Conservation (phyloP, 2,329 filamentous ascomycete genomes). For the Helotiales sp. region DNA sequence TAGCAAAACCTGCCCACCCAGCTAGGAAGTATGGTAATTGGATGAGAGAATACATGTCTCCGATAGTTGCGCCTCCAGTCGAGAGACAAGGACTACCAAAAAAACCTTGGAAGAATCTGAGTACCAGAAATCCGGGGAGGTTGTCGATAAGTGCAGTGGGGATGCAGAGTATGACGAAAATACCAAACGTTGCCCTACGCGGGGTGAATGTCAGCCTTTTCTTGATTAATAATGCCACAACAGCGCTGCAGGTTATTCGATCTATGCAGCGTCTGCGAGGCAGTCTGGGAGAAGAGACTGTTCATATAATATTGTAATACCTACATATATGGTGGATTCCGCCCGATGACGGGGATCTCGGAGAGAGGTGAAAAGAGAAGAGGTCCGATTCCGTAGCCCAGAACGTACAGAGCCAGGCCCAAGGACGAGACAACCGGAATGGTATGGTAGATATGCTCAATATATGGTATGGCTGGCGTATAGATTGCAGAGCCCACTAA, state of each 20-base stretch:
- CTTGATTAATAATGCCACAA: not conserved
- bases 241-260: too few relatives aligned
- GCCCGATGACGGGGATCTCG: conserved; percentile 68
- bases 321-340: conserved; percentile 57
- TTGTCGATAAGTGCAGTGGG: conserved; percentile 65
- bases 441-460: conserved; percentile 60
- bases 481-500: conserved; percentile 52
- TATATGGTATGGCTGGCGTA: conserved; percentile 50
- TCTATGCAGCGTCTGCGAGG: too few relatives aligned
- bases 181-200: conserved; percentile 58
- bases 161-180: conserved; percentile 67
- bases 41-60: conserved; percentile 59
- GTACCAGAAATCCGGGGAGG: conserved; percentile 63
- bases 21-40: conserved; percentile 35
- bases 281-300: too few relatives aligned
- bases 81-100: conserved; percentile 66
- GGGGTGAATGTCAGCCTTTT: not conserved
- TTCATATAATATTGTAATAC: too few relatives aligned
- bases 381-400: conserved; percentile 65
- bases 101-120: conserved; percentile 67
- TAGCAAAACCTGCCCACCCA: conserved; percentile 7
- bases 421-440: conserved; percentile 55
- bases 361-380: conserved; percentile 67
- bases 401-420: conserved; percentile 63
- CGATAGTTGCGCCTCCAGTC: conserved; percentile 55